Evolutionary conservation across 139 green algal species (phyloP), one percentile per base, ranked within the genome.

Genomic region (Volvox reticuliferus): DNA sequence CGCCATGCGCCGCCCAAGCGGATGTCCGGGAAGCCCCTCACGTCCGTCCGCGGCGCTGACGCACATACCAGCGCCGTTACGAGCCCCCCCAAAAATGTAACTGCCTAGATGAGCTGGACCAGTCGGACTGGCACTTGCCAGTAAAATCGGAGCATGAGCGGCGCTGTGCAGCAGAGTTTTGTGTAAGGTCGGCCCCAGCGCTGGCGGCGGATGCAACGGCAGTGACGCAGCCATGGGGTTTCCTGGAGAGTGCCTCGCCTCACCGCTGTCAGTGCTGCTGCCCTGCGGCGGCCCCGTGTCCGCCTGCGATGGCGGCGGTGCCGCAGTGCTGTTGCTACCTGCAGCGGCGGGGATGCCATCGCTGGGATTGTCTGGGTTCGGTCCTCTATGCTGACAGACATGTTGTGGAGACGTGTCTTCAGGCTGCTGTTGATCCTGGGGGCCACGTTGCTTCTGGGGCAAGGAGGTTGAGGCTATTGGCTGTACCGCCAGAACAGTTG

Each of bases 141-240:
- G 78, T 33, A n/a, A 77, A 62, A 87, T 87, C 55, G 81, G 81
- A 19, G 61, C 30, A 3, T 55, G 32, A 1, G 81, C 81, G 13
- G 81, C 81, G 81, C 81, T 87, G 81, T 87, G 75, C n/a, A 50
- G 81, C 13, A 77, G 17, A 12, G n/a, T 55, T 62, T 81, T 81
- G 30, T 30, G 73, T 44, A 28, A 26, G 22, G 67, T 28, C 22
- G 67, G 9, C 22, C 22, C 67, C 6, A 28, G 22, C 67, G 67
- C 67, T 2, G 67, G 67, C 67, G 67, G 9, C 67, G 67, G 67
- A 26, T 26, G 67, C 24, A 30, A 20, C 22, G 71, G 71, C 21
- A 24, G 21, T 73, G 65, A 12, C 26, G 71, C 71, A 14, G 71
- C 71, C 71, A 18, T 12, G 26, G 28, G 26, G 2, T 35, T 79